phyloP scores from a whole-genome alignment of 345 rosid genomes.

The Gossypium arboreum region DNA sequence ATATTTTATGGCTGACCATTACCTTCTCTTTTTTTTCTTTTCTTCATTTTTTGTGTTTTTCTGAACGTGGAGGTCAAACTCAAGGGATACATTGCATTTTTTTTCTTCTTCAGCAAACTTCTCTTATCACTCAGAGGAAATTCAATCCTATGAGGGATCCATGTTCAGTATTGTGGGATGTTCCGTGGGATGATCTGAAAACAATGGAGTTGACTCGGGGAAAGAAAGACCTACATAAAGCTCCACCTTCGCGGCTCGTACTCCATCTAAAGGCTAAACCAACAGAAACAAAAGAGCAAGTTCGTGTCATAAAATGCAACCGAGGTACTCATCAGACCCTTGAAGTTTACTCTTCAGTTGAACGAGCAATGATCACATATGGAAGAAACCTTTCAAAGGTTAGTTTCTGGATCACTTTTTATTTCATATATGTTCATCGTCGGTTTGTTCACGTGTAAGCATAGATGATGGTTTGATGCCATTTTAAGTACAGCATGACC shows the following conservation, averaged over 20 bases:
- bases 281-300: slow-evolving; percentile 66
- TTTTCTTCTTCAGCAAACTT: slow-evolving; percentile 61
- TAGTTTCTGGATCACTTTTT: slow-evolving; percentile 11
- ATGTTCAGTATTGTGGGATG: slow-evolving; percentile 92
- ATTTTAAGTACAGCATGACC: background rate
- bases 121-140: slow-evolving; percentile 81
- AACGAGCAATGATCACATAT: slow-evolving; percentile 56
- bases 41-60: background rate
- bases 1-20: background rate
- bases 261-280: slow-evolving; percentile 52
- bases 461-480: background rate
- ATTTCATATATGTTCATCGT: background rate
- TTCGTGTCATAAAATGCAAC: slow-evolving; percentile 69
- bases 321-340: slow-evolving; percentile 67
- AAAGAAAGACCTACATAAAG: slow-evolving; percentile 69
- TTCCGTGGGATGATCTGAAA: slow-evolving; percentile 68
- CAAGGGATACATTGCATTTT: background rate
- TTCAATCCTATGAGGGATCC: slow-evolving; percentile 91
- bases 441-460: background rate
- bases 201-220: slow-evolving; percentile 82
- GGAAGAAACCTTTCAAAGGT: slow-evolving; percentile 60
- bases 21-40: background rate
- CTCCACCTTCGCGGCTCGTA: slow-evolving; percentile 66
- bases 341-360: slow-evolving; percentile 68
- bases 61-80: background rate